phyloP scores from a whole-genome alignment of 2,329 filamentous ascomycete genomes.

The Lizonia empirigonia region DNA sequence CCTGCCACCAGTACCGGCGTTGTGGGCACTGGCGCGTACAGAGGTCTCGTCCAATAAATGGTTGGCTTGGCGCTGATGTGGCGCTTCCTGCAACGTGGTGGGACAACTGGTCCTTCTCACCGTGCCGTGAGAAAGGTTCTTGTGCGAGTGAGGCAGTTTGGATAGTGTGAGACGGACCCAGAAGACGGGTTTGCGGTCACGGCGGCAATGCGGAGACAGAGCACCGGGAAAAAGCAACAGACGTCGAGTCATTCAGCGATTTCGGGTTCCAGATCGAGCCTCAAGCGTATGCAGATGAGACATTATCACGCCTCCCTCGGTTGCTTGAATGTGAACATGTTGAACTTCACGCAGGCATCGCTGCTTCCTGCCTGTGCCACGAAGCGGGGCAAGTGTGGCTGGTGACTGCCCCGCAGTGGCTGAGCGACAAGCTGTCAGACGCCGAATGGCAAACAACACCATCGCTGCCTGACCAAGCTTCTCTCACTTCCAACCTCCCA shows the following conservation, averaged over 20 bases:
- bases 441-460: constrained; percentile 11
- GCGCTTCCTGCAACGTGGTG: constrained; percentile 7
- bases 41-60: background rate
- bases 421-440: constrained; percentile 20
- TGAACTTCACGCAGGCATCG: background rate
- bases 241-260: background rate
- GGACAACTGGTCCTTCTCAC: constrained; percentile 1
- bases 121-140: constrained; percentile 3
- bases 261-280: background rate
- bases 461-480: constrained; percentile 21
- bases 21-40: constrained; percentile 12
- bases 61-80: constrained; percentile 14
- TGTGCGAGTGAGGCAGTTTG: constrained; percentile 11
- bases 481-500: constrained; percentile 4
- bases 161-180: constrained; percentile 15
- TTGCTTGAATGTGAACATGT: background rate
- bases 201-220: constrained; percentile 5
- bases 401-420: constrained; percentile 20
- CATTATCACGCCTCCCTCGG: background rate
- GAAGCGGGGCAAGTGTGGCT: constrained; percentile 15
- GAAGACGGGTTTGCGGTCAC: constrained; percentile 12
- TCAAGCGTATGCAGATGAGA: background rate
- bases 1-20: constrained; percentile 1
- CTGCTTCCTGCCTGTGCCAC: constrained; percentile 3
- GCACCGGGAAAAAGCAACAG: constrained; percentile 10